A percentile compares a stretch with the other conserved stretches of the same genome.
These are phyloP conservation scores for Tulasnella sp. DNA, from an alignment of 768 basidiomycete species.

Conservation along the genomic window DNA sequence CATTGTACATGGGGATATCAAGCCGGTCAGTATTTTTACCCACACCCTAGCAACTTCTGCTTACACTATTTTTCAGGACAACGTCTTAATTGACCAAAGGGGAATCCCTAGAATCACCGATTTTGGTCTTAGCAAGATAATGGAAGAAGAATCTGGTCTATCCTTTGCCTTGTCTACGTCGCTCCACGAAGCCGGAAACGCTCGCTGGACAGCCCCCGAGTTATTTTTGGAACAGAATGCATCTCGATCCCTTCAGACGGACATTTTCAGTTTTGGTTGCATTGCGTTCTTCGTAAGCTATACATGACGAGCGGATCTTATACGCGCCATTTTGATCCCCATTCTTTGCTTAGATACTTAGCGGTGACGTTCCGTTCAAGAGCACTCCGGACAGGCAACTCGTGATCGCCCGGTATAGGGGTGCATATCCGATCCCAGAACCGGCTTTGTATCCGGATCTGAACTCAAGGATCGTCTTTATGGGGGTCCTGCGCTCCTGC, in stretches of 20 bases:
- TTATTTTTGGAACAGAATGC: not conserved
- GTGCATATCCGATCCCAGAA: not conserved
- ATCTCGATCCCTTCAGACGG: not conserved
- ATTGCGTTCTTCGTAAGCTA: not conserved
- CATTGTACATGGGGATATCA: slow-evolving; percentile 21
- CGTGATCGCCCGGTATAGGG: not conserved
- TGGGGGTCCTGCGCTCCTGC: not conserved
- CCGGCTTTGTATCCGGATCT: not conserved
- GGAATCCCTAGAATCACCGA: not conserved
- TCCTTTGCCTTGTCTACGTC: not conserved
- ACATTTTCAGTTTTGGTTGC: not conserved
- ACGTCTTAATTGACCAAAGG: slow-evolving; percentile 7
- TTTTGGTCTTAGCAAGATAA: slow-evolving; percentile 24
- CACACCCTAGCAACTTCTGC: not conserved
- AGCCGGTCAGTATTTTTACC: not conserved
- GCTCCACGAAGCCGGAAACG: not conserved
- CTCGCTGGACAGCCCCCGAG: slow-evolving; percentile 1
- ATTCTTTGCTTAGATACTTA: not conserved
- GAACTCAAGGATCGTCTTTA: not conserved
- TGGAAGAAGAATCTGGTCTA: not conserved
- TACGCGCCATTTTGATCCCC: no score
- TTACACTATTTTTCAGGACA: not conserved
- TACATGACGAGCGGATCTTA: no score
- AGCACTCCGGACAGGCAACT: not conserved
- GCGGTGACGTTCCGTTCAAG: not conserved